Base-by-base conservation (phyloP, 73 alveolate genomes). In the Tetrahymena borealis region DNA sequence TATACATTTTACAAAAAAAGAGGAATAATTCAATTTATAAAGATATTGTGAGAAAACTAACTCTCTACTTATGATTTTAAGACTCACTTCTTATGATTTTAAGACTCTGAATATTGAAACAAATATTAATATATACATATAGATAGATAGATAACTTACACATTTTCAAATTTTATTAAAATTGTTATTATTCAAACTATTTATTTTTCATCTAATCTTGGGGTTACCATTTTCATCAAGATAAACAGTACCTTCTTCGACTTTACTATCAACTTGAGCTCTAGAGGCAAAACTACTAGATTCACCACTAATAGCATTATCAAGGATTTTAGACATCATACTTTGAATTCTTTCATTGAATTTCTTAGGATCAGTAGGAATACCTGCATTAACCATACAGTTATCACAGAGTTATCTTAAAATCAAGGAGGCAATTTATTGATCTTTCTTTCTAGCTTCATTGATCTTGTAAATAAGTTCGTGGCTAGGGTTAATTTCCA, bases 401-500 rank as follows among this genome's bases (percentile, higher is more conserved):
- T 79, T 92, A 91, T 96, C 98, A 79, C 96, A 91, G 43, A 96
- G 42, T 38, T 95, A 93, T 33, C 91, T 94, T 24, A 93, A 39
- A 32, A 94, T 91, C 31, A 91, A 90, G 5, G 95, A 40, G 8
- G 98, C 98, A 24, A 96, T 78, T 41, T 78, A 85, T 35, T 96
- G 78, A 33, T 96, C 96, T 24, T 60, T 39, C 90, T 96, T 95
- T 92, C 98, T 96, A 18, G 94, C 90, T 38, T 90, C 91, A 85
- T 96, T 96, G 32, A 96, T 78, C 42, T 94, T 91, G 3, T 92
- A 93, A 40, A 96, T 94, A 13, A 96, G 42, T 31, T 94, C 96
- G 94, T 96, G 97, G 31, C 90, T 28, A 3, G 96, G 91, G 91
- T 96, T 96, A 32, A 96, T 94, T 90, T 96, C 98, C 39, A 96